Evolutionary conservation across 2,329 filamentous ascomycete species (phyloP), one percentile per base, ranked within the genome.

Genomic region (Elsinoe fawcettii): DNA sequence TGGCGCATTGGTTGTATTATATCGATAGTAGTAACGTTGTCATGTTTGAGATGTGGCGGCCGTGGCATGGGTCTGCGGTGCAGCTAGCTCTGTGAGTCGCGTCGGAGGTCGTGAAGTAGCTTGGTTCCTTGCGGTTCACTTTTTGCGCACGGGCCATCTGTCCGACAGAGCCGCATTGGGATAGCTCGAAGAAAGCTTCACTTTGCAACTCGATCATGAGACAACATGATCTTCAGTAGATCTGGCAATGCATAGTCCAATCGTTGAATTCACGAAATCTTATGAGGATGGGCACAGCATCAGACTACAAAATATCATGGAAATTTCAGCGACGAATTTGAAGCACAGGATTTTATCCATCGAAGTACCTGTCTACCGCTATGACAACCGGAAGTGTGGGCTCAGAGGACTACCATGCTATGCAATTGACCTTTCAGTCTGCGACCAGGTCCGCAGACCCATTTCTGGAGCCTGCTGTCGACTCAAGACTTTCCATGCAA

Each of bases 111-210:
- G 41, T 14, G 41, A 46, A 20, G 41, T 46, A 22, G 23, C 41
- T 46, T 37, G 34, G 5, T 12, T 37, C 9, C 34, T 37, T 49
- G 44, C 44, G 44, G 44, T 32, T 20, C 44, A 49, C 44, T 53
- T 53, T 53, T 53, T 53, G 49, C 49, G 49, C 49, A 53, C 49
- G 49, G 32, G 18, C 49, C 49, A 39, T n/a, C n/a, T 39, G 11
- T n/a, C 25, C 34, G 30, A 16, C 16, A 16, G 32, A 37, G 49
- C 32, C 49, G 49, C 49, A 53, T 32, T 34, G 14, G 7, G 46
- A 36, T 18, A 20, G 23, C 8, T 20, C 27, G 27, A 46, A 3
- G 20, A 46, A 14, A 18, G 9, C 41, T n/a, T 27, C 16, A 27
- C 12, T 9, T 5, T 46, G n/a, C n/a, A n/a, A n/a, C n/a, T n/a